Evolutionary conservation across 345 rosid genomes (phyloP), one percentile per base, ranked within the genome.

Genomic region (Noccaea caerulescens): DNA sequence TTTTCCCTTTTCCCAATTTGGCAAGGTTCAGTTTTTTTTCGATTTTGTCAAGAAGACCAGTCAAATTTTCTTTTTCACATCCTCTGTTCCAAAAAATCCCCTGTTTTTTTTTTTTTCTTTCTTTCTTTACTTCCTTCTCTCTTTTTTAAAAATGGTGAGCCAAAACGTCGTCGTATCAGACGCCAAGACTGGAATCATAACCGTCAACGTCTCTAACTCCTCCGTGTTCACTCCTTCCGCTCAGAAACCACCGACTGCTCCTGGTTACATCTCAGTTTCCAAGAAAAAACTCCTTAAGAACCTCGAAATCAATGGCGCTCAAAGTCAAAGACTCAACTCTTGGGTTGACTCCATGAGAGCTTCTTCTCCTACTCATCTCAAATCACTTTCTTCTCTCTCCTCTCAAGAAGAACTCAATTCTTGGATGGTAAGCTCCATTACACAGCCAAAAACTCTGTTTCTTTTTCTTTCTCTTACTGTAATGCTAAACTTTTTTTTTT

Each of bases 291-390:
- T 84, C 4, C 63, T 80, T 34, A 84, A 84, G 60, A 85, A 85
- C 56, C 84, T 85, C 7, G 97, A 92, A 68, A 87, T 87, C 69
- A 84, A 66, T 72, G 82, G 81, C 10, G 63, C 51, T 34, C 80
- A 75, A 45, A 75, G 81, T 37, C 74, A 77, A 8, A 90, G 88
- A 73, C 72, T 86, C 49, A 89, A 73, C 76, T 79, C 89, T 12
- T 89, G 91, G 93, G 90, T 91, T 51, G 95, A 93, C 46, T 93
- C 96, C 23, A 93, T 91, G 96, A 84, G 82, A 71, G 89, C 95
- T 53, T 91, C 97, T n/a, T 93, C 98, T 1, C 98, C 98, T 9
- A 91, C 98, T 61, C 98, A 84, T 71, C 47, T 76, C 53, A 84
- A 80, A 67, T 84, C 94, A 58, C 38, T 81, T 5, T 68, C 83